Evolutionary conservation across 345 rosid species (phyloP).

Genomic region (Triadica sebifera): DNA sequence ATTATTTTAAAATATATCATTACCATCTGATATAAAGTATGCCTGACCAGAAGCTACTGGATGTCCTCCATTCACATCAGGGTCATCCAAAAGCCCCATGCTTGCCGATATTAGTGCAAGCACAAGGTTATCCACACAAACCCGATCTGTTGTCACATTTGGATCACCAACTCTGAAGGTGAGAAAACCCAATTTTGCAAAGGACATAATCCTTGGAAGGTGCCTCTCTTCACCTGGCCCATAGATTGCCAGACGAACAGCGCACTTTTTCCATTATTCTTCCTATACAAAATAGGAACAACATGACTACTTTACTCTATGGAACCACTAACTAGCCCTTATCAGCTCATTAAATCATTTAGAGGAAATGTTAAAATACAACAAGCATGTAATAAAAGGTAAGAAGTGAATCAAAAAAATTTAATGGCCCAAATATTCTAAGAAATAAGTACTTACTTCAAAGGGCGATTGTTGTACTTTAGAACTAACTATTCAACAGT

Average conservation of each 20-base stretch:
- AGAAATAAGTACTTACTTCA: conserved; percentile 51
- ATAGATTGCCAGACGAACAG: conserved; percentile 84
- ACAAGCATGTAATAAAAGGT: neutral
- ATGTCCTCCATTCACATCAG: conserved; percentile 60
- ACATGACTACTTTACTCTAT: neutral
- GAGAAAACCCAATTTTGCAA: conserved; percentile 65
- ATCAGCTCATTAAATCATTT: neutral
- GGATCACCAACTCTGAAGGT: conserved; percentile 63
- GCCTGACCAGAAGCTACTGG: conserved; percentile 93
- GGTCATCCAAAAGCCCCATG: conserved; percentile 86
- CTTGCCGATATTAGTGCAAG: conserved; percentile 75
- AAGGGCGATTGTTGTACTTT: conserved; percentile 64
- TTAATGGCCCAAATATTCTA: neutral
- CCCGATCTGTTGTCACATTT: conserved; percentile 79
- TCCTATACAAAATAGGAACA: conserved; percentile 38
- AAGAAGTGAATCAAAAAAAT: neutral
- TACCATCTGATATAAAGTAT: conserved; percentile 95
- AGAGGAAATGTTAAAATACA: neutral
- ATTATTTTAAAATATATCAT: conserved; percentile 2
- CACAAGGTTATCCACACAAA: conserved; percentile 82
- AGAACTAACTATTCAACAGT: conserved; percentile 82
- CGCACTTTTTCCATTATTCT: conserved; percentile 54
- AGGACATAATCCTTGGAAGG: conserved; percentile 73
- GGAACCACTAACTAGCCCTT: neutral
- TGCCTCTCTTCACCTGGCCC: conserved; percentile 96